Evolutionary conservation across 2,329 filamentous ascomycete species (phyloP).

Genomic region (Mycogone perniciosa): DNA sequence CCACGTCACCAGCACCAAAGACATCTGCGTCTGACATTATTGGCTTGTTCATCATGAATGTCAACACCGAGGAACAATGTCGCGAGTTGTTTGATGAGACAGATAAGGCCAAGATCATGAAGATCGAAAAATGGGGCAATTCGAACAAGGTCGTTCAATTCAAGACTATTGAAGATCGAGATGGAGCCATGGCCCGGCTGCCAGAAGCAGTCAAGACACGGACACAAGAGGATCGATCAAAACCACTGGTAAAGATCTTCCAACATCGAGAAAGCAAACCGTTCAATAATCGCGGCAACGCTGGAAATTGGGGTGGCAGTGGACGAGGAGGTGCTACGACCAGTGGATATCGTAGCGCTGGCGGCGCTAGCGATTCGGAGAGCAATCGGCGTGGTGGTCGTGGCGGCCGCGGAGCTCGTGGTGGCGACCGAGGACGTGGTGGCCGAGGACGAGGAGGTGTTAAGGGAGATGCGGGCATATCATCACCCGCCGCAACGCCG

Average conservation of each 20-base stretch:
- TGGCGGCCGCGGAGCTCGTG: conserved; percentile 52
- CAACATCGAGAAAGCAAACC: conserved; percentile 57
- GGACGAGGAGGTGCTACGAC: conserved; percentile 52
- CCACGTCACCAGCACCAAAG: conserved; percentile 55
- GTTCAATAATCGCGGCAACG: conserved; percentile 55
- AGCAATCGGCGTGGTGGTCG: conserved; percentile 51
- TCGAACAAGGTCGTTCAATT: conserved; percentile 85
- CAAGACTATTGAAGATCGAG: conserved; percentile 70
- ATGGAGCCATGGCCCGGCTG: conserved; percentile 67
- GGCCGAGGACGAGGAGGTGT: conserved; percentile 50
- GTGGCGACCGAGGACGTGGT: conserved; percentile 51
- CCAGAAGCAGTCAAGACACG: conserved; percentile 71
- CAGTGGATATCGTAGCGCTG: conserved; percentile 80
- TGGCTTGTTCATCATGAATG: conserved; percentile 84
- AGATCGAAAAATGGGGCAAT: conserved; percentile 71
- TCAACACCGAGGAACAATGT: conserved; percentile 75
- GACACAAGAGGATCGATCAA: conserved; percentile 64
- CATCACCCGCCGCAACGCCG: conserved; percentile 47
- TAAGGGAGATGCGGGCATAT: conserved; percentile 52
- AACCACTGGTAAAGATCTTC: conserved; percentile 78
- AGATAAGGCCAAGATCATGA: conserved; percentile 72
- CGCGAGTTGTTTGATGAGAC: conserved; percentile 77
- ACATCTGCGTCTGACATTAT: conserved; percentile 60
- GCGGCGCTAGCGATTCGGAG: conserved; percentile 64
- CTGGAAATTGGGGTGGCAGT: conserved; percentile 61